A percentile compares a stretch with the other conserved stretches of the same genome.
These are phyloP conservation scores for Penicillium subrubescens DNA, from an alignment of 495 filamentous ascomycete species.

Conservation along the genomic window DNA sequence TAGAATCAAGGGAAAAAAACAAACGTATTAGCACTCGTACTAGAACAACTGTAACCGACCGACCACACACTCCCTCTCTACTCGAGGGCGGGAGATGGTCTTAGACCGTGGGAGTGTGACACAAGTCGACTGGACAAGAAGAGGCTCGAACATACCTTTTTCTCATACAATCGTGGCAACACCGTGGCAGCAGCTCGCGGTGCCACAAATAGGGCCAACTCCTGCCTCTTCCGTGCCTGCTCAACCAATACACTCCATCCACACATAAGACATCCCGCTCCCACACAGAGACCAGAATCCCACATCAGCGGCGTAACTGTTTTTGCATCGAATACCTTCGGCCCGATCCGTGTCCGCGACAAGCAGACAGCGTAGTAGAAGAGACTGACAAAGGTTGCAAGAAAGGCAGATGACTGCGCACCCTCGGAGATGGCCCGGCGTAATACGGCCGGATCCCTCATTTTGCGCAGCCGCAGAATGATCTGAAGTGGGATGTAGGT, in stretches of 20 bases:
- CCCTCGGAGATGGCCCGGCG: slow-evolving; percentile 60
- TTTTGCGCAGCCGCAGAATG: slow-evolving; percentile 59
- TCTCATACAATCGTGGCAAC: slow-evolving; percentile 72
- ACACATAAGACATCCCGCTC: slow-evolving; percentile 73
- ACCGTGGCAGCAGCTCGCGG: slow-evolving; percentile 79
- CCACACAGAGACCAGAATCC: slow-evolving; percentile 74
- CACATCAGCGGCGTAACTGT: slow-evolving; percentile 58
- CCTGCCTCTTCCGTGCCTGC: slow-evolving; percentile 65
- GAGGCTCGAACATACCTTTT: slow-evolving; percentile 49
- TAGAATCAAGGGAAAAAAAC: slow-evolving; percentile 30
- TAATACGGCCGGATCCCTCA: slow-evolving; percentile 42
- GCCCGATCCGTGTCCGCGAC: slow-evolving; percentile 76
- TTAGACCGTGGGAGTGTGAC: slow-evolving; percentile 26
- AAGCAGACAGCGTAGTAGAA: slow-evolving; percentile 93
- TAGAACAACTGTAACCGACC: slow-evolving; percentile 10
- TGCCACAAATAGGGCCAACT: slow-evolving; percentile 83
- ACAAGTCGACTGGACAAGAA: slow-evolving; percentile 17
- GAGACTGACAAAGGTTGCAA: slow-evolving; percentile 76
- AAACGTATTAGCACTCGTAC: slow-evolving; percentile 26
- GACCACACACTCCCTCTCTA: background rate
- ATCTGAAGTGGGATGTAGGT: slow-evolving; percentile 84
- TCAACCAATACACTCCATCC: slow-evolving; percentile 86
- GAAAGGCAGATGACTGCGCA: slow-evolving; percentile 75
- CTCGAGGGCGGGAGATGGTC: slow-evolving; percentile 1
- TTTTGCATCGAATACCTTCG: slow-evolving; percentile 59